phyloP scores from a whole-genome alignment of 176 grass and related monocot species.

The barley (Hordeum vulgare) region DNA sequence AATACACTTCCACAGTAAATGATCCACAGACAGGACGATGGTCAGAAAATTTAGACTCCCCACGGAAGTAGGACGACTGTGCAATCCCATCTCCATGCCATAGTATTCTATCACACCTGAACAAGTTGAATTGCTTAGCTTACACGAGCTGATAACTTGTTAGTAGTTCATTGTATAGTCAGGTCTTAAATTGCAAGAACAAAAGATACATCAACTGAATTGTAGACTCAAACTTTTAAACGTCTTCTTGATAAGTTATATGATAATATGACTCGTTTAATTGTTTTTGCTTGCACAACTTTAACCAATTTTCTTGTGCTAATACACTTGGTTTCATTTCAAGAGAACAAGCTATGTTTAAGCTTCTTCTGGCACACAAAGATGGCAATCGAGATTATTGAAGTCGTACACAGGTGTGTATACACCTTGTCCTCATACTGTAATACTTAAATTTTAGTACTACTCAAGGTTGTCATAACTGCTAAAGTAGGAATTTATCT shows the following conservation, averaged over 20 bases:
- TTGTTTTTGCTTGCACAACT: not conserved
- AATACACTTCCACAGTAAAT: slow-evolving; percentile 48
- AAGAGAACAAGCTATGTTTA: not conserved
- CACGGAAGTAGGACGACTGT: slow-evolving; percentile 53
- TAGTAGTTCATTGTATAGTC: not conserved
- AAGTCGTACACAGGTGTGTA: not conserved
- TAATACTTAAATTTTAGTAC: not conserved
- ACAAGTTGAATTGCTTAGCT: slow-evolving; percentile 9
- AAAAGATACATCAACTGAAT: not conserved
- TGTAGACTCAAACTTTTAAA: not conserved
- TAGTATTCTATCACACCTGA: slow-evolving; percentile 81
- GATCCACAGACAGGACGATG: slow-evolving; percentile 68
- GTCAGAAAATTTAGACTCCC: slow-evolving; percentile 75
- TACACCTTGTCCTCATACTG: not conserved
- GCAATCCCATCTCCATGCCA: slow-evolving; percentile 60
- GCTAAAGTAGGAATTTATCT: not conserved
- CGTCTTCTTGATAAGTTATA: not conserved
- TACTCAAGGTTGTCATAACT: not conserved
- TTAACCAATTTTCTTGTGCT: not conserved
- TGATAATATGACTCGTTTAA: not conserved
- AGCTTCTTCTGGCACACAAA: not conserved
- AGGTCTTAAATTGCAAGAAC: not conserved
- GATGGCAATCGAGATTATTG: not conserved
- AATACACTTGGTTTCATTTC: not conserved
- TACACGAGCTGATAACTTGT: not conserved